Evolutionary conservation across 495 filamentous ascomycete genomes (phyloP).

Genomic region (Podospora appendiculata): DNA sequence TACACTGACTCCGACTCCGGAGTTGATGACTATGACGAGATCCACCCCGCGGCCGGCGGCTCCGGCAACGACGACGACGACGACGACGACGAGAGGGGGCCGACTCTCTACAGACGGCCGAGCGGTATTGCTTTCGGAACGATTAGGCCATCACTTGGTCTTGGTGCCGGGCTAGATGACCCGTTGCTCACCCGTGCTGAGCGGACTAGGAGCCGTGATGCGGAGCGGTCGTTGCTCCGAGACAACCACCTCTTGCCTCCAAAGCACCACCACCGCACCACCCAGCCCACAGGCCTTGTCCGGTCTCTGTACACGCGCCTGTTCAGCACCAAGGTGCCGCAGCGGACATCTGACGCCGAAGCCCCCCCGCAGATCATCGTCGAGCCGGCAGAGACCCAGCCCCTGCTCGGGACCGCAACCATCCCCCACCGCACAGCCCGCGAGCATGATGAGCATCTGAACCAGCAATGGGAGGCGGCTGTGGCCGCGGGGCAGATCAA

Average conservation of each 20-base stretch:
- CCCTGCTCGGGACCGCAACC: slow-evolving; percentile 21
- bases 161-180: slow-evolving; percentile 19
- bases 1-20: slow-evolving; percentile 48
- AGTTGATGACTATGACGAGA: slow-evolving; percentile 4
- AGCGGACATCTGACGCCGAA: slow-evolving; percentile 23
- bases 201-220: slow-evolving; percentile 52
- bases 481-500: slow-evolving; percentile 67
- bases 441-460: slow-evolving; percentile 26
- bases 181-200: slow-evolving; percentile 53
- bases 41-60: background rate
- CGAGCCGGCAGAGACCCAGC: slow-evolving; percentile 31
- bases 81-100: slow-evolving; percentile 39
- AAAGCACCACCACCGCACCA: slow-evolving; percentile 37
- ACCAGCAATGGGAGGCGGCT: slow-evolving; percentile 73
- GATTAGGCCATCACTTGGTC: slow-evolving; percentile 32
- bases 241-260: slow-evolving; percentile 70
- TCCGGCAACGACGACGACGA: slow-evolving; percentile 2
- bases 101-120: slow-evolving; percentile 68
- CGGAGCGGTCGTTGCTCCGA: slow-evolving; percentile 65
- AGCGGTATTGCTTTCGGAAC: slow-evolving; percentile 57
- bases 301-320: slow-evolving; percentile 29
- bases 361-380: slow-evolving; percentile 14
- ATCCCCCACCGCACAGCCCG: background rate
- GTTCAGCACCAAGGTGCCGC: slow-evolving; percentile 40
- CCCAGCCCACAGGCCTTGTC: slow-evolving; percentile 12